A percentile compares a stretch with the other conserved stretches of the same genome.
phyloP scores from a whole-genome alignment of 2,329 filamentous ascomycete species.

The Talaromyces amestolkiae region DNA sequence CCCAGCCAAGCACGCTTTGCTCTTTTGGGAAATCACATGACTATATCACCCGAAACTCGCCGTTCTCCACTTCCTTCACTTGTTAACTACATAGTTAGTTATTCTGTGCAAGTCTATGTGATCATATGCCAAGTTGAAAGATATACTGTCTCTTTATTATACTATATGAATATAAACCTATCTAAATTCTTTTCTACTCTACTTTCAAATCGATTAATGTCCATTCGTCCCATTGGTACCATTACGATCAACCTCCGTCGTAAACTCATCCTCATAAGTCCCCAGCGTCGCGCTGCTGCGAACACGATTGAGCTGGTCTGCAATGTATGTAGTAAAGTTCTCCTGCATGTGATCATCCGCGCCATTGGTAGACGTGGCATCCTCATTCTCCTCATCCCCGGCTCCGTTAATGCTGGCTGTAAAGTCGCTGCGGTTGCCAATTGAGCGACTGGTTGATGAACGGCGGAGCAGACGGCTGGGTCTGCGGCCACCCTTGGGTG shows the following conservation, averaged over 20 bases:
- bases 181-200: background rate
- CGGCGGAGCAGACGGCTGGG: constrained; percentile 60
- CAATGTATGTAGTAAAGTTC: constrained; percentile 78
- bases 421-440: constrained; percentile 80
- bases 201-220: background rate
- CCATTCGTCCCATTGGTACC: background rate
- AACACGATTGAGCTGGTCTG: constrained; percentile 73
- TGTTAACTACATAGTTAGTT: no score
- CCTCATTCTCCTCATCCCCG: constrained; percentile 35
- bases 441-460: constrained; percentile 78
- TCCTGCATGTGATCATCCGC: constrained; percentile 56
- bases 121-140: background rate
- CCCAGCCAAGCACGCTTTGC: constrained; percentile 2
- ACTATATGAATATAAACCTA: no score
- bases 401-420: constrained; percentile 45
- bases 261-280: constrained; percentile 61
- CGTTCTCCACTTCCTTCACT: background rate
- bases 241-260: constrained; percentile 54
- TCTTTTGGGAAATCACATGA: constrained; percentile 12
- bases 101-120: background rate
- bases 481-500: constrained; percentile 25
- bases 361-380: constrained; percentile 23
- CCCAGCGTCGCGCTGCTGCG: constrained; percentile 56
- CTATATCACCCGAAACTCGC: constrained; percentile 13
- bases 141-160: no score